Evolutionary conservation across 2,329 filamentous ascomycete species (phyloP), one percentile per base, ranked within the genome.

Genomic region (Pseudomassariella vexata): DNA sequence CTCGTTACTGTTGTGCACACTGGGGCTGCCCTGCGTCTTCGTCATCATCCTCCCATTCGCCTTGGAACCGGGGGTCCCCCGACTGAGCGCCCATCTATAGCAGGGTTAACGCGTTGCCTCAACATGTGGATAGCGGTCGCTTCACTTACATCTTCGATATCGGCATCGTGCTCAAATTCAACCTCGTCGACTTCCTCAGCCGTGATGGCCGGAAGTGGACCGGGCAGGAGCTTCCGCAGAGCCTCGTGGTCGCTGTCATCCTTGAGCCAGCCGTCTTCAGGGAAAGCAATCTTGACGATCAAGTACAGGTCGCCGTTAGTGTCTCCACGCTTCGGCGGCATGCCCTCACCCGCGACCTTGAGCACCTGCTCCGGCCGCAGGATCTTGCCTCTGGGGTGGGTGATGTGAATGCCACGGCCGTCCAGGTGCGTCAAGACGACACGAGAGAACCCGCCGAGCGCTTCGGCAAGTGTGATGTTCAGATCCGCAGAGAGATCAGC

Each of bases 351-450:
- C 3, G 71, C 60, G 1, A 98, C 68, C 66, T 88, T 95, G 47
- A 98, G 70, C 6, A 90, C 76, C 53, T 98, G 85, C 17, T 80
- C 82, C 0, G 92, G 89, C 17, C 79, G 77, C 21, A 98, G 63
- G 31, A 96, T 71, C 56, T 89, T 83, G 46, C 90, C 90, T 49
- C 83, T 77, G 11, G 85, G 77, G 44, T 92, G 82, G 34, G 79
- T 73, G 28, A 98, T 69, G 36, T 82, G 75, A 37, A 98, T 90
- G 19, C 92, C 92, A 36, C 92, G 78, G 19, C 90, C 92, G 53
- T 98, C 92, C 7, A 98, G 78, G 57, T 98, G 92, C 49, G 83
- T 92, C 41, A 98, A 52, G 2, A 95, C 88, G 5, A 94, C 85
- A 21, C 90, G 79, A 31, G 86, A 86, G 67, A 98, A 95, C 10